Conservation (phyloP, 2,329 filamentous ascomycete genomes). For the Venturia asperata region DNA sequence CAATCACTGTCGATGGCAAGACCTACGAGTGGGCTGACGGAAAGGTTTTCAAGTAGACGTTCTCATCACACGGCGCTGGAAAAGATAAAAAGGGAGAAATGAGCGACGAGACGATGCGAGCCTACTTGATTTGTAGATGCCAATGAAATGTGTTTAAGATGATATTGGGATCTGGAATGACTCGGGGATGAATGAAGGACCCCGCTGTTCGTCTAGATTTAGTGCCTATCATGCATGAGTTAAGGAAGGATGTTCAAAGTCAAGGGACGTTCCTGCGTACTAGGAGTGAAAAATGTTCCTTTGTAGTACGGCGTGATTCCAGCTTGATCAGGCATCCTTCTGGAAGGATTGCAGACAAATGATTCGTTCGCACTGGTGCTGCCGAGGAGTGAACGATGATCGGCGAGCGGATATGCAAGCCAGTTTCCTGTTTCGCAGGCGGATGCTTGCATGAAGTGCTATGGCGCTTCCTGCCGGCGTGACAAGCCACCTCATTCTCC, state of each 20-base stretch:
- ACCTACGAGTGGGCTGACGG: conserved; percentile 80
- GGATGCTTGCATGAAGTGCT: not conserved
- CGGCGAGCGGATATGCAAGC: not conserved
- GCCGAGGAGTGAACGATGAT: not conserved
- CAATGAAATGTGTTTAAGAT: conserved; percentile 1
- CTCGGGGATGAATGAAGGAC: not conserved
- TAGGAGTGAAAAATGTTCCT: not conserved
- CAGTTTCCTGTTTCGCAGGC: not conserved
- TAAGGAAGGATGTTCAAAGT: not conserved
- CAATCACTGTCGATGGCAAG: conserved; percentile 74
- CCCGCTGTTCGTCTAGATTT: not conserved
- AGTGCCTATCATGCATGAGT: not conserved
- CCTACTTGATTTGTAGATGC: conserved; percentile 1
- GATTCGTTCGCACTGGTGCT: too few relatives aligned
- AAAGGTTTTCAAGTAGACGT: conserved; percentile 92
- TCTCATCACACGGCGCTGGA: not conserved
- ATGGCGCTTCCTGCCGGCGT: not conserved
- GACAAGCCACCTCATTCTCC: not conserved
- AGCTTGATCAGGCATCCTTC: too few relatives aligned
- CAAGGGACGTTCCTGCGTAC: too few relatives aligned
- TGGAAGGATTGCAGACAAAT: too few relatives aligned
- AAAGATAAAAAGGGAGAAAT: not conserved
- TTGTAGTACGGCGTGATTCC: too few relatives aligned
- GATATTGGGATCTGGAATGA: not conserved
- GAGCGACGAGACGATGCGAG: not conserved